Evolutionary conservation across 1,139 yeast genomes (phyloP).

Genomic region (Debaryomycetaceae sp.): DNA sequence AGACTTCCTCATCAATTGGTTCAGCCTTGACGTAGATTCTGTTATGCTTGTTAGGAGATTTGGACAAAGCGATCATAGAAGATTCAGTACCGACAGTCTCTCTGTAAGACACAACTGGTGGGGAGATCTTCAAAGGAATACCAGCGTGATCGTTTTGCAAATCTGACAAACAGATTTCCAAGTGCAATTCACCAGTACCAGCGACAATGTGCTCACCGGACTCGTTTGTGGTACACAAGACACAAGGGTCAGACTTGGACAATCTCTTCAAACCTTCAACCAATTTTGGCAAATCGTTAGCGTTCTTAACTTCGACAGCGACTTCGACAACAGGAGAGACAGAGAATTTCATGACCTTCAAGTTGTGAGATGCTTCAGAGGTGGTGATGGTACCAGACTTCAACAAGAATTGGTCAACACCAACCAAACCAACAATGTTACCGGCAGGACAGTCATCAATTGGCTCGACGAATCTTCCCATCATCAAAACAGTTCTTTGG

Average conservation of each 20-base stretch:
- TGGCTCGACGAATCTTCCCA: slow-evolving; percentile 98
- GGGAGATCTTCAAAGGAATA: slow-evolving; percentile 95
- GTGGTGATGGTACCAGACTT: slow-evolving; percentile 99
- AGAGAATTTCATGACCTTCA: slow-evolving; percentile 99
- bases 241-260: slow-evolving; percentile 99
- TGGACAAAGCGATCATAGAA: slow-evolving; percentile 92
- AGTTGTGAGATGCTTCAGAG: slow-evolving; percentile 94
- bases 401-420: slow-evolving; percentile 99
- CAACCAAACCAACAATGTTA: slow-evolving; percentile 99
- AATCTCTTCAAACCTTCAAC: slow-evolving; percentile 99
- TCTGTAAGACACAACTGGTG: slow-evolving; percentile 98
- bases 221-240: slow-evolving; percentile 78
- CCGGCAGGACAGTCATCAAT: slow-evolving; percentile 99
- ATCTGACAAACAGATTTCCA: slow-evolving; percentile 96
- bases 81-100: slow-evolving; percentile 96
- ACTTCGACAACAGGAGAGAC: slow-evolving; percentile 99
- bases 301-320: slow-evolving; percentile 99
- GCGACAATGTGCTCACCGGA: slow-evolving; percentile 99
- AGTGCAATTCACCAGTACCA: slow-evolving; percentile 99
- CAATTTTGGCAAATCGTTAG: slow-evolving; percentile 98
- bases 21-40: slow-evolving; percentile 98
- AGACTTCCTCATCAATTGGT: slow-evolving; percentile 92
- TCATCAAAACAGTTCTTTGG: slow-evolving; percentile 99
- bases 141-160: slow-evolving; percentile 99
- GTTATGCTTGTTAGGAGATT: slow-evolving; percentile 99